These are phyloP conservation scores for Lyophyllum decastes DNA, from an alignment of 768 basidiomycete species.

Conservation along the genomic window DNA sequence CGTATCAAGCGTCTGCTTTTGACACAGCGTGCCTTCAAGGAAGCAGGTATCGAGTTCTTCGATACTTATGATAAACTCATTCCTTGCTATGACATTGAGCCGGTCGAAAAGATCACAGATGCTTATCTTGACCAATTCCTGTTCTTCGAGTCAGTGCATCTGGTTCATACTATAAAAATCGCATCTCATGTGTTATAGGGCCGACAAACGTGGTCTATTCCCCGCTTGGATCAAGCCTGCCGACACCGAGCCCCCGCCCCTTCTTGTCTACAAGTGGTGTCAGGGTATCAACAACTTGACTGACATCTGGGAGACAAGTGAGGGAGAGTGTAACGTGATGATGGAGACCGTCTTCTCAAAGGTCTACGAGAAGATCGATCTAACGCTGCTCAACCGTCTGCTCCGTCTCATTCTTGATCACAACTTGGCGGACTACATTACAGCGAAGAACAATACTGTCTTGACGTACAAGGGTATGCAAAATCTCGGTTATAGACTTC, in stretches of 20 bases:
- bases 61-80: slow-evolving; percentile 98
- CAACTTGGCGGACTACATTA: slow-evolving; percentile 99
- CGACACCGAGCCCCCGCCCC: slow-evolving; percentile 94
- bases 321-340: slow-evolving; percentile 97
- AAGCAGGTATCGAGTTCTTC: slow-evolving; percentile 95
- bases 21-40: slow-evolving; percentile 98
- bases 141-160: slow-evolving; percentile 76
- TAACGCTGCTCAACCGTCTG: slow-evolving; percentile 93
- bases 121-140: slow-evolving; percentile 98
- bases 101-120: slow-evolving; percentile 99
- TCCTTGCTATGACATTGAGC: slow-evolving; percentile 98
- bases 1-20: slow-evolving; percentile 96
- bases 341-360: slow-evolving; percentile 99
- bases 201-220: slow-evolving; percentile 97
- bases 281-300: slow-evolving; percentile 99
- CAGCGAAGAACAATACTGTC: slow-evolving; percentile 97
- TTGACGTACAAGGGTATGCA: slow-evolving; percentile 80
- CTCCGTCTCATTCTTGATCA: slow-evolving; percentile 96
- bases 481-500: not conserved
- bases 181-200: slow-evolving; percentile 36
- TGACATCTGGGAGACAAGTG: slow-evolving; percentile 97
- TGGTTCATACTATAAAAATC: not conserved
- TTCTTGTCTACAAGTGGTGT: slow-evolving; percentile 99
- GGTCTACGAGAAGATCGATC: slow-evolving; percentile 98
- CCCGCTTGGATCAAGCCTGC: slow-evolving; percentile 99